Evolutionary conservation across 129 eudicot genomes (phyloP).

Genomic region (Flaveria ramosissima): DNA sequence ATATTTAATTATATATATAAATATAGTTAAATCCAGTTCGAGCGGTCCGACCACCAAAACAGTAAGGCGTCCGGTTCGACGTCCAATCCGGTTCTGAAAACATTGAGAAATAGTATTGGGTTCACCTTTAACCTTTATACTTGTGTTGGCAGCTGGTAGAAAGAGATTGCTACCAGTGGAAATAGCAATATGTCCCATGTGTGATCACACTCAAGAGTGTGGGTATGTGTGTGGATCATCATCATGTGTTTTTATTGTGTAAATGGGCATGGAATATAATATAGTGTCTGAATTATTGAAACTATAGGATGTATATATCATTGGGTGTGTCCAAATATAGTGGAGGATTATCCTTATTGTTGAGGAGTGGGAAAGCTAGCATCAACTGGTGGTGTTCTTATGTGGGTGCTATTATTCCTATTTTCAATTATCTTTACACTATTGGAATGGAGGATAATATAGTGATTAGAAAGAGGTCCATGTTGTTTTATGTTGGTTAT

Average conservation of each 20-base stretch:
- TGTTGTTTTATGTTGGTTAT: too few species aligned
- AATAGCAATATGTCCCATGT: not conserved
- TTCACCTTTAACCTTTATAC: too few species aligned
- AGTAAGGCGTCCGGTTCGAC: too few species aligned
- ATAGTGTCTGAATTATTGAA: constrained; percentile 1
- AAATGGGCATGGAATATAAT: not conserved
- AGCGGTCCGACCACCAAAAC: too few species aligned
- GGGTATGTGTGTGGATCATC: not conserved
- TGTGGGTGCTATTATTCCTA: not conserved
- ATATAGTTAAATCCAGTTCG: too few species aligned
- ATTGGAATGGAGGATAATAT: not conserved
- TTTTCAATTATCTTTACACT: not conserved
- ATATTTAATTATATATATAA: too few species aligned
- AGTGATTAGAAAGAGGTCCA: not conserved
- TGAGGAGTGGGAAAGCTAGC: not conserved
- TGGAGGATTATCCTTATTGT: not conserved
- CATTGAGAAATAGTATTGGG: too few species aligned
- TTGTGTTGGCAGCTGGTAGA: not conserved
- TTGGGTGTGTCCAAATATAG: not conserved
- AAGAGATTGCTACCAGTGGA: not conserved
- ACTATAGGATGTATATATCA: not conserved
- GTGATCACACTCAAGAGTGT: not conserved
- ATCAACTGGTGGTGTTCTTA: not conserved
- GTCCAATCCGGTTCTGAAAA: too few species aligned
- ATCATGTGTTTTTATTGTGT: not conserved